phyloP scores from a whole-genome alignment of 2,329 filamentous ascomycete genomes.

The Ophiostoma australiae region DNA sequence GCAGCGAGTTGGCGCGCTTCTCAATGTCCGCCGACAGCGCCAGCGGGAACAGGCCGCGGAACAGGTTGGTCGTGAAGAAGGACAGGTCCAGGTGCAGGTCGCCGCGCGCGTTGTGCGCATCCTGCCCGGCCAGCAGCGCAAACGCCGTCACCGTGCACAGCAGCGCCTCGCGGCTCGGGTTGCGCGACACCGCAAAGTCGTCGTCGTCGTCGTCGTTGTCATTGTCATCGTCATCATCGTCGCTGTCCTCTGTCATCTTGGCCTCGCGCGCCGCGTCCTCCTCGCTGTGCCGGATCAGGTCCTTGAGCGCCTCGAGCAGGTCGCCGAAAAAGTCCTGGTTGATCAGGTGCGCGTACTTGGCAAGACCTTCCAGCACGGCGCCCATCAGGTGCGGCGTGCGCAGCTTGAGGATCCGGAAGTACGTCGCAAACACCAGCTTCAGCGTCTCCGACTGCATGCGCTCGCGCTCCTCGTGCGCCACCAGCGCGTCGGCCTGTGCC shows the following conservation, averaged over 20 bases:
- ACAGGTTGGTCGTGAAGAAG: slow-evolving; percentile 93
- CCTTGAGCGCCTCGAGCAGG: slow-evolving; percentile 86
- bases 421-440: slow-evolving; percentile 90
- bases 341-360: slow-evolving; percentile 92
- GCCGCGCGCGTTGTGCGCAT: slow-evolving; percentile 76
- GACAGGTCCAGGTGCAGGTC: slow-evolving; percentile 83
- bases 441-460: slow-evolving; percentile 92
- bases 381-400: slow-evolving; percentile 83
- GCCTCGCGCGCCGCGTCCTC: slow-evolving; percentile 49
- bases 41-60: slow-evolving; percentile 74
- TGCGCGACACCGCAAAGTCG: slow-evolving; percentile 51
- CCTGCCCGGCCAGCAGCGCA: slow-evolving; percentile 90
- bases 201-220: slow-evolving; percentile 47
- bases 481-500: slow-evolving; percentile 82
- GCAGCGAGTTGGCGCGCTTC: slow-evolving; percentile 66
- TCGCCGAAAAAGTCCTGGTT: slow-evolving; percentile 99
- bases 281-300: slow-evolving; percentile 75
- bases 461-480: slow-evolving; percentile 88
- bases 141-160: slow-evolving; percentile 96
- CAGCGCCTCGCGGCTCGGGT: slow-evolving; percentile 78
- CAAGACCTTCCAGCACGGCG: slow-evolving; percentile 89
- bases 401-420: slow-evolving; percentile 89
- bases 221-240: slow-evolving; percentile 43
- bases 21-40: slow-evolving; percentile 83
- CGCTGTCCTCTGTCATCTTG: slow-evolving; percentile 47